Base-by-base conservation (phyloP, 1,284 basidiomycete genomes). In the Ceratobasidium sp. region DNA sequence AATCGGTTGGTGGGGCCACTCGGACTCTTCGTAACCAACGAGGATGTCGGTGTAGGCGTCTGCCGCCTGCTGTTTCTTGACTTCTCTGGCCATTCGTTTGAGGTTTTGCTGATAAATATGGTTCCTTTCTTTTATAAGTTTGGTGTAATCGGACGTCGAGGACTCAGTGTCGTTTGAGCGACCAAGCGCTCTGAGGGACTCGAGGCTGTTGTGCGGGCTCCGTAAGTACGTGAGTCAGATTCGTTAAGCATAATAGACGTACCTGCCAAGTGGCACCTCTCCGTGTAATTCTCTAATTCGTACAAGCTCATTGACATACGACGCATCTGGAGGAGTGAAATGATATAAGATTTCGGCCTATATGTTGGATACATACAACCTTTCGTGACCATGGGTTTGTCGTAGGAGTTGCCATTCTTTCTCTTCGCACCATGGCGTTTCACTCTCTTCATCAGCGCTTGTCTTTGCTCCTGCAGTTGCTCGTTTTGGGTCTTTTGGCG, bases 251-350 rank as follows among this genome's bases (percentile, higher is more conserved):
- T 17, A 51, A 24, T 41, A 41, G 8, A 22, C 50, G n/a, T 48
- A 60, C 67, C 56, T 72, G 44, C 56, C 67, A 27, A 72, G 45
- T 29, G 56, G 47, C 3, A 50, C 29, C 22, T 22, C 33, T 60
- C 67, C 67, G 7, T 48, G 17, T 3, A 56, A 33, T 24, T 72
- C 54, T 29, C 56, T 27, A 48, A 72, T 41, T 50, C 29, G 59
- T 31, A 60, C 44, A 27, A 72, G 22, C 29, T 60, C 67, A 19
- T 72, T 72, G 22, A 31, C 29, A 27, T 29, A 47, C 47, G 54
- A 48, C 33, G 48, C 50, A 41, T 60, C 67, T 72, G 15, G 27
- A 41, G 36, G 36, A 41, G 36, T 41, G 11, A n/a, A 5, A 57
- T 27, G 6, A 53, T 11, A 19, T 56, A 0, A 24, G 53, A 27